Evolutionary conservation across 306 rosid genomes (phyloP).

Genomic region (Lathyrus aphaca): DNA sequence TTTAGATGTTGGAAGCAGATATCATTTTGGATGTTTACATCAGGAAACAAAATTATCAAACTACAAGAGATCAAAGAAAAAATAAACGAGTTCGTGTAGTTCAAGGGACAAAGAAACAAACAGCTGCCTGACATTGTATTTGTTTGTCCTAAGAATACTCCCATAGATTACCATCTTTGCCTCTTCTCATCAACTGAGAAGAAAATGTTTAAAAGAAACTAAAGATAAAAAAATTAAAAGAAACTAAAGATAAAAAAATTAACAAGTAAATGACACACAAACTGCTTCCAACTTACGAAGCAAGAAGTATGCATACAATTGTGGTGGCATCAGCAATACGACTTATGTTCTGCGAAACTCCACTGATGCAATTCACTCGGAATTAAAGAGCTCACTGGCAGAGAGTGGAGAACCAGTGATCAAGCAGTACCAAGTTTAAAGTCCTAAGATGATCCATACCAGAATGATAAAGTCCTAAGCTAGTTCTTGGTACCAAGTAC

Average conservation of each 20-base stretch:
- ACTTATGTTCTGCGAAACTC: conserved; percentile 8
- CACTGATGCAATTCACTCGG: conserved; percentile 1
- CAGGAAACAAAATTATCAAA: conserved; percentile 3
- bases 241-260: conserved; percentile 5
- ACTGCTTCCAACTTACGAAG: conserved; percentile 1
- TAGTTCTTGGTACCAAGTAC: conserved; percentile 24
- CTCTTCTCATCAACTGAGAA: conserved; percentile 24
- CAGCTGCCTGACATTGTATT: conserved; percentile 9
- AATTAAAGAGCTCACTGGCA: conserved; percentile 21
- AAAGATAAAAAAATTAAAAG: not conserved
- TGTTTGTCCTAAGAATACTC: conserved; percentile 5
- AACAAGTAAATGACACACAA: conserved; percentile 2
- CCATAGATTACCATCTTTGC: conserved; percentile 12
- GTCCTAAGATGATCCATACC: conserved; percentile 15
- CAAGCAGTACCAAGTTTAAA: conserved; percentile 20
- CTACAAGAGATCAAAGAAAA: conserved; percentile 10
- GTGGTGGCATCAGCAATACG: conserved; percentile 4
- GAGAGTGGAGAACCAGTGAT: conserved; percentile 6
- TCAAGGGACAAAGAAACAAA: conserved; percentile 20
- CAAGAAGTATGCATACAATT: conserved; percentile 21
- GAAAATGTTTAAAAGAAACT: conserved; percentile 24
- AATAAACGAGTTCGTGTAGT: not conserved
- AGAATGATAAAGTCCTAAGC: conserved; percentile 17
- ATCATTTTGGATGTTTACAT: conserved; percentile 5
- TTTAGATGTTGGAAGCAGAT: conserved; percentile 31